These are phyloP conservation scores for Aspergillus cavernicola DNA, from an alignment of 495 filamentous ascomycete species.

Conservation along the genomic window DNA sequence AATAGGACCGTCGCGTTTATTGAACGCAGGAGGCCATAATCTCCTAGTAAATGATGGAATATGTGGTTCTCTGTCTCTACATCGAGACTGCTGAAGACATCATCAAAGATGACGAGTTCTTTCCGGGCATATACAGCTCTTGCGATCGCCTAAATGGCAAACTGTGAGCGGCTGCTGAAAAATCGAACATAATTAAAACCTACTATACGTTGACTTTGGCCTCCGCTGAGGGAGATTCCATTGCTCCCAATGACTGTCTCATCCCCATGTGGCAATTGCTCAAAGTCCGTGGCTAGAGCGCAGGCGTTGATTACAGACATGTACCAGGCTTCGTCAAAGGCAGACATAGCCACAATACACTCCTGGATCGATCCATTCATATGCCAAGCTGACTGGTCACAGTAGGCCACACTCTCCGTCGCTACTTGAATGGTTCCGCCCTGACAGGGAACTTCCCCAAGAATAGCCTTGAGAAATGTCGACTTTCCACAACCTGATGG, in stretches of 20 bases:
- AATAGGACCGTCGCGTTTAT: slow-evolving; percentile 50
- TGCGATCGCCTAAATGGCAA: slow-evolving; percentile 43
- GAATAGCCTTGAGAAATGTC: slow-evolving; percentile 52
- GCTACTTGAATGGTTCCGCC: slow-evolving; percentile 40
- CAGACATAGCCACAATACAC: slow-evolving; percentile 52
- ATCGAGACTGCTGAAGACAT: slow-evolving; percentile 61
- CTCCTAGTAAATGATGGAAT: slow-evolving; percentile 53
- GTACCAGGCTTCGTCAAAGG: slow-evolving; percentile 58
- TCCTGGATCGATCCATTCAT: slow-evolving; percentile 57
- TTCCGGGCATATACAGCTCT: slow-evolving; percentile 55
- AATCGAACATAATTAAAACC: slow-evolving; percentile 6
- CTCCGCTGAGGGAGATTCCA: slow-evolving; percentile 61
- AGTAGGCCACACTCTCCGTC: slow-evolving; percentile 44
- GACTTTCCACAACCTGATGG: slow-evolving; percentile 61
- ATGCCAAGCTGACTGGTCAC: slow-evolving; percentile 51
- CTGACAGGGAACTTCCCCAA: slow-evolving; percentile 50
- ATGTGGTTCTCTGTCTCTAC: slow-evolving; percentile 56
- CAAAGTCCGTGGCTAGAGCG: slow-evolving; percentile 54
- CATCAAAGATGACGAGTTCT: slow-evolving; percentile 54
- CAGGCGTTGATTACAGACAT: slow-evolving; percentile 61
- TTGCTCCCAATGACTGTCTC: slow-evolving; percentile 60
- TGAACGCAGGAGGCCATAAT: slow-evolving; percentile 49
- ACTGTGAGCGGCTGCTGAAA: neutral
- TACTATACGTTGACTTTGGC: slow-evolving; percentile 62
- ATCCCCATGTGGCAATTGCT: slow-evolving; percentile 52